Evolutionary conservation across 164 flowering plant species (phyloP).

Genomic region (Vitis amurensis): DNA sequence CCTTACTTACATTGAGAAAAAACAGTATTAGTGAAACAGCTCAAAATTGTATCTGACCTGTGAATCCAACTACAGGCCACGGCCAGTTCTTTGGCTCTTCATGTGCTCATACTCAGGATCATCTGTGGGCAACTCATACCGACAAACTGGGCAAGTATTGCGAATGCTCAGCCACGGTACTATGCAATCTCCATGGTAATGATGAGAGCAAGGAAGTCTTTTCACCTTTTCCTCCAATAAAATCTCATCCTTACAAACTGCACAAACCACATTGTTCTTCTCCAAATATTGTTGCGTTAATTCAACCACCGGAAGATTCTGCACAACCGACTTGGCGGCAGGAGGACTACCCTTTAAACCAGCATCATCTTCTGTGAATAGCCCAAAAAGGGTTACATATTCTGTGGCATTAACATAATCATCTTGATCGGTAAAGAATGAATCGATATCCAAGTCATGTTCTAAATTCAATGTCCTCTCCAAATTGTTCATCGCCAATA

Average conservation of each 20-base stretch:
- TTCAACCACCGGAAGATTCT: conserved; percentile 41
- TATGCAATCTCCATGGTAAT: conserved; percentile 78
- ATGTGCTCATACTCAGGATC: conserved; percentile 64
- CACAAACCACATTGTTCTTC: conserved; percentile 38
- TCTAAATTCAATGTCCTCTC: conserved; percentile 24
- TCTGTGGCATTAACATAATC: conserved; percentile 31
- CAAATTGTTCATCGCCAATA: conserved; percentile 36
- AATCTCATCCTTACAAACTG: conserved; percentile 71
- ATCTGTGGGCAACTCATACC: conserved; percentile 77
- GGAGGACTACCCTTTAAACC: conserved; percentile 54
- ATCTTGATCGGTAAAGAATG: conserved; percentile 23
- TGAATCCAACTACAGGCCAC: conserved; percentile 10
- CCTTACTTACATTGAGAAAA: conserved; percentile 15
- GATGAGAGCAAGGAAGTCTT: conserved; percentile 68
- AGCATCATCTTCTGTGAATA: conserved; percentile 35
- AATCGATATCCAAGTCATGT: conserved; percentile 17
- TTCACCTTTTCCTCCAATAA: conserved; percentile 41
- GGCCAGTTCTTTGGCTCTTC: conserved; percentile 13
- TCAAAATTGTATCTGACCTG: conserved; percentile 24
- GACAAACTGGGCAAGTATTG: conserved; percentile 86
- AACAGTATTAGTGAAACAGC: conserved; percentile 14
- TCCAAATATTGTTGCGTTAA: conserved; percentile 30
- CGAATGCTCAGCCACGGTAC: conserved; percentile 76
- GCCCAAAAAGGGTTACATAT: conserved; percentile 45
- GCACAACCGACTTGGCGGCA: conserved; percentile 49